Base-by-base conservation (phyloP, 768 basidiomycete species). In the Neoboletus magnificus region DNA sequence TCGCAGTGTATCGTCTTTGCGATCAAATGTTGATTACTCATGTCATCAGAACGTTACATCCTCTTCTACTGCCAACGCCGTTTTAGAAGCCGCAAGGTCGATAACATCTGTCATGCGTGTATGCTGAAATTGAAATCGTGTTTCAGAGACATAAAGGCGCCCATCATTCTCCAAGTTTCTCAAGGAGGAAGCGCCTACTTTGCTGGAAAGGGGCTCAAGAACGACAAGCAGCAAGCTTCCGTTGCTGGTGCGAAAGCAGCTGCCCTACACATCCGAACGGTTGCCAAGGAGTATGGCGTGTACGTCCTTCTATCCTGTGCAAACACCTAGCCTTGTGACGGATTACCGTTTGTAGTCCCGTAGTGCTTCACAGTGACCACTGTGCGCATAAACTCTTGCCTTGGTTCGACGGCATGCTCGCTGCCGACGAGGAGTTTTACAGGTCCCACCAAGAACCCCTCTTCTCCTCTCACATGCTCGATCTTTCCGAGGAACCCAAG, bases 331-430 rank as follows among this genome's bases (percentile, higher is more conserved):
- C 36, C 47, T 58, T 2, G 48, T 45, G 50, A 41, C 44, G 4
- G 36, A 40, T 33, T 16, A 11, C 52, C 30, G n/a, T 39, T 20
- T 58, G 3, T 61, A 94, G 92, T 59, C 97, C 97, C 66, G 97
- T 99, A 68, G 82, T 99, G 54, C 79, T 99, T 66, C 96, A 99
- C 86, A 89, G 91, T 58, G 97, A 99, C 75, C 97, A 99, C 79
- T 99, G 97, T 71, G 97, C 97, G 15, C 78, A 96, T 66, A 98
- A 99, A 75, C 91, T 98, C 61, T 85, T 99, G 53, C 95, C 89
- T 5, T 99, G 97, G 97, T 95, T 98, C 74, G 97, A 99, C 73
- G 96, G 93, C 53, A 98, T 99, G 97, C 91, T 98, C 71, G 89
- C 84, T 48, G 96, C 95, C 50, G 88, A 99, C 67, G 90, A 97